These are phyloP conservation scores for Escallonia herrerae DNA, from an alignment of 129 eudicot genomes.

Conservation along the genomic window DNA sequence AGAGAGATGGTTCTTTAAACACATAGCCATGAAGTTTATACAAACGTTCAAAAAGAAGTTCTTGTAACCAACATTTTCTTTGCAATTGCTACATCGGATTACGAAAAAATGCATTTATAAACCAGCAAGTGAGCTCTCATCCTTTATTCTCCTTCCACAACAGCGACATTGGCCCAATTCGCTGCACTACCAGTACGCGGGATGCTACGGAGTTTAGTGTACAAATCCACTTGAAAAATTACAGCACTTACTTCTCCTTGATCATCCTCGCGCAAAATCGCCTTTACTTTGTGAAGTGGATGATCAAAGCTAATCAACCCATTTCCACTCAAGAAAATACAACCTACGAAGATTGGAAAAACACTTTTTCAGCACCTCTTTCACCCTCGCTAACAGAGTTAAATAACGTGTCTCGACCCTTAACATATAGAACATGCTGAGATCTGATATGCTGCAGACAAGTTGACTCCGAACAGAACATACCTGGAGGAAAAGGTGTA, in stretches of 20 bases:
- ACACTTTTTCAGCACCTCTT: background rate
- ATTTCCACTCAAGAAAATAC: constrained; percentile 33
- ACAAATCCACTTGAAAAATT: constrained; percentile 43
- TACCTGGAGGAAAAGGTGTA: constrained; percentile 54
- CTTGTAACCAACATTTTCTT: too few relatives aligned
- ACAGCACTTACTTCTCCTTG: constrained; percentile 24
- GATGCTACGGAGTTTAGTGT: constrained; percentile 35
- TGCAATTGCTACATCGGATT: too few relatives aligned
- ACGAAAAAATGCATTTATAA: too few relatives aligned
- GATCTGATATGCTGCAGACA: background rate
- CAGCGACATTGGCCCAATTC: constrained; percentile 31
- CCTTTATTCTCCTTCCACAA: constrained; percentile 25
- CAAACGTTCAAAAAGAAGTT: too few relatives aligned
- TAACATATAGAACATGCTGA: background rate
- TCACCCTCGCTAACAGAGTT: too few relatives aligned
- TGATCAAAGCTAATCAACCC: constrained; percentile 48
- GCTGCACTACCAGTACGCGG: constrained; percentile 39
- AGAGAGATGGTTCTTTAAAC: too few relatives aligned
- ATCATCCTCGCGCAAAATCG: constrained; percentile 29
- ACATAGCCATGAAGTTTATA: too few relatives aligned
- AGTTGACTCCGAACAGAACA: background rate
- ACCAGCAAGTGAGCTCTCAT: background rate
- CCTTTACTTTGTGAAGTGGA: constrained; percentile 39
- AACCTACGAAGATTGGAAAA: constrained; percentile 26
- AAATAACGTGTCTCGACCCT: too few relatives aligned